These are phyloP conservation scores for Lecanicillium sp. DNA, from an alignment of 2,329 filamentous ascomycete species.

Conservation along the genomic window DNA sequence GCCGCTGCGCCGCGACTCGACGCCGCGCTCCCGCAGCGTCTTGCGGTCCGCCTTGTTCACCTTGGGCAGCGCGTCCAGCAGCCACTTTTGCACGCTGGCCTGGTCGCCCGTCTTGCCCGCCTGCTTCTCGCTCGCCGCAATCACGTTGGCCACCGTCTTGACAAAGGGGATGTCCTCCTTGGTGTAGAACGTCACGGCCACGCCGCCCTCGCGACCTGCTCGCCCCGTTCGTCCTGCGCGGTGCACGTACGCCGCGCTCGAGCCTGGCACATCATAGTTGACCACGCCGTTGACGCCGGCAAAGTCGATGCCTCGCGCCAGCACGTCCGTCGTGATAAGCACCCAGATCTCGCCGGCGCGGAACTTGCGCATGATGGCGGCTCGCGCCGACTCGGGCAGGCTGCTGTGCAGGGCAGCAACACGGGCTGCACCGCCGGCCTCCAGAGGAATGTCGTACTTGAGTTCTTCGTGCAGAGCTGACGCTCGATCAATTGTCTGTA, in stretches of 20 bases:
- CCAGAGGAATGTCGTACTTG: constrained; percentile 85
- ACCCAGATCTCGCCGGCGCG: constrained; percentile 92
- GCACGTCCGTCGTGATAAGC: constrained; percentile 87
- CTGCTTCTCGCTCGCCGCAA: constrained; percentile 72
- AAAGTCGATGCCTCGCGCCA: constrained; percentile 91
- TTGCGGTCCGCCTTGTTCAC: constrained; percentile 79
- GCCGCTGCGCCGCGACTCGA: constrained; percentile 56
- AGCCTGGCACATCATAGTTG: constrained; percentile 95
- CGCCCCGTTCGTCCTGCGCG: constrained; percentile 86
- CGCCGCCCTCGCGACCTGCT: constrained; percentile 77
- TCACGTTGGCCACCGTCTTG: constrained; percentile 89
- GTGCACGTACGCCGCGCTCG: constrained; percentile 84
- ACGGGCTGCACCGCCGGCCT: constrained; percentile 75
- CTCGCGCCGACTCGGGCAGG: constrained; percentile 67
- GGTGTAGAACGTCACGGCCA: constrained; percentile 91
- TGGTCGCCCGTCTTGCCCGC: constrained; percentile 44
- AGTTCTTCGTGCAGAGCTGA: constrained; percentile 82
- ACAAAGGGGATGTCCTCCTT: constrained; percentile 87
- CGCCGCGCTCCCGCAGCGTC: constrained; percentile 71
- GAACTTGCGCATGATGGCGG: constrained; percentile 81
- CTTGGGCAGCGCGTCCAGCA: constrained; percentile 78
- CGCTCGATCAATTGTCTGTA: constrained; percentile 89
- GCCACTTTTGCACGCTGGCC: constrained; percentile 69
- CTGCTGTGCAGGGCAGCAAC: constrained; percentile 88
- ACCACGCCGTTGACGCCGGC: constrained; percentile 91